phyloP scores from a whole-genome alignment of 345 rosid genomes.

The Moringa oleifera region DNA sequence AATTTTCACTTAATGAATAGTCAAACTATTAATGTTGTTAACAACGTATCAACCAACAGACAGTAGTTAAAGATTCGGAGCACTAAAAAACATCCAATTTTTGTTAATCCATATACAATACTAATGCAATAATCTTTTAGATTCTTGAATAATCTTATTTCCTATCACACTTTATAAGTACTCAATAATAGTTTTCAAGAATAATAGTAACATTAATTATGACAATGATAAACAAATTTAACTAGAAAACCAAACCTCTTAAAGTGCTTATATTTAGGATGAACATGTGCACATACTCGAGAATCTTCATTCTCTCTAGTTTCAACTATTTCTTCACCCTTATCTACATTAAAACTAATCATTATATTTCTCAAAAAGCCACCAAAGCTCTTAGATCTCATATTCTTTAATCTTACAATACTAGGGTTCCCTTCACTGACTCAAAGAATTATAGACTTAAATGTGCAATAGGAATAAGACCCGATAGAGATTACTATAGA shows the following conservation, averaged over 20 bases:
- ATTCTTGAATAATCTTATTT: neutral
- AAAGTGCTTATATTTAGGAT: slow-evolving; percentile 65
- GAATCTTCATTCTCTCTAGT: slow-evolving; percentile 30
- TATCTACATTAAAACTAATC: slow-evolving; percentile 32
- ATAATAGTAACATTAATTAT: slow-evolving; percentile 2
- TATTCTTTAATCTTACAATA: slow-evolving; percentile 12
- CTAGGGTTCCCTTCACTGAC: neutral
- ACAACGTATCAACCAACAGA: neutral
- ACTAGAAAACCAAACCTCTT: slow-evolving; percentile 37
- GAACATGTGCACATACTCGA: slow-evolving; percentile 19
- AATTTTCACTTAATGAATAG: neutral
- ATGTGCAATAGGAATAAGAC: neutral
- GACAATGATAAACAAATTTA: too few relatives aligned
- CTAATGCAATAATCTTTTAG: neutral
- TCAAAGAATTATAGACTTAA: neutral
- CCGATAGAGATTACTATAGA: neutral
- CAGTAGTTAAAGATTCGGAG: too few relatives aligned
- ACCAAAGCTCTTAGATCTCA: slow-evolving; percentile 20
- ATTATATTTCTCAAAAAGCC: slow-evolving; percentile 26
- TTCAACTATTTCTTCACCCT: slow-evolving; percentile 18
- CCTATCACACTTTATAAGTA: neutral
- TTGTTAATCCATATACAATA: neutral
- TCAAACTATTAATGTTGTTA: slow-evolving; percentile 7
- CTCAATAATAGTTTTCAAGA: neutral
- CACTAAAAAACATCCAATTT: too few relatives aligned